Conservation (phyloP, 352 stramenopile species). For the Globisporangium paroecandrum region DNA sequence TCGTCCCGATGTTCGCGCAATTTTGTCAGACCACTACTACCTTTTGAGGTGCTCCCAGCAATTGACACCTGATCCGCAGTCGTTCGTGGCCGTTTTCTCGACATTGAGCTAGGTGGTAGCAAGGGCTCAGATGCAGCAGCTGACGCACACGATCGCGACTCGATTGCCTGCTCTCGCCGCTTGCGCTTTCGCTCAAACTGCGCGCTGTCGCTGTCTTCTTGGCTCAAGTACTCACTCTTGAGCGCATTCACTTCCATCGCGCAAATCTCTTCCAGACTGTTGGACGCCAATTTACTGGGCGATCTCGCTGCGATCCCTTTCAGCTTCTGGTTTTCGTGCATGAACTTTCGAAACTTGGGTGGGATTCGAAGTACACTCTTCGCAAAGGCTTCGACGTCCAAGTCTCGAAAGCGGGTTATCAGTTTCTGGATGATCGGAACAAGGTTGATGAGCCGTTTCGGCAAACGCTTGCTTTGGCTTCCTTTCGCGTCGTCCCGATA, state of each 20-base stretch:
- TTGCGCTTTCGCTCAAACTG: slow-evolving; percentile 42
- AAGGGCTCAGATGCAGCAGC: not conserved
- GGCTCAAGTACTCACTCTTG: slow-evolving; percentile 59
- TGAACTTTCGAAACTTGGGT: slow-evolving; percentile 39
- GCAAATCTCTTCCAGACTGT: slow-evolving; percentile 9
- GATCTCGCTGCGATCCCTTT: slow-evolving; percentile 21
- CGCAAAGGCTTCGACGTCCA: slow-evolving; percentile 30
- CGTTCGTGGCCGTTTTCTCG: not conserved
- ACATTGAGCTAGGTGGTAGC: not conserved
- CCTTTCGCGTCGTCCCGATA: slow-evolving; percentile 7
- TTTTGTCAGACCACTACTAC: slow-evolving; percentile 21
- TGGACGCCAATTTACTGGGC: slow-evolving; percentile 1
- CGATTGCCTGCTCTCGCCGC: slow-evolving; percentile 42
- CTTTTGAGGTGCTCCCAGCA: not conserved
- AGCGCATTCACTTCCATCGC: slow-evolving; percentile 29
- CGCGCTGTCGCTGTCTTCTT: slow-evolving; percentile 28
- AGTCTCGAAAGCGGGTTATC: slow-evolving; percentile 34
- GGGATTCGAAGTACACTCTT: slow-evolving; percentile 33
- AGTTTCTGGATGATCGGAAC: slow-evolving; percentile 56
- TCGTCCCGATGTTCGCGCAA: slow-evolving; percentile 51
- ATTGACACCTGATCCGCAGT: not conserved
- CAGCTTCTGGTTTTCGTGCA: slow-evolving; percentile 33
- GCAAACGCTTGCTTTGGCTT: slow-evolving; percentile 34
- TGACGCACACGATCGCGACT: slow-evolving; percentile 38
- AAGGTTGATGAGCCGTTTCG: slow-evolving; percentile 56